phyloP scores from a whole-genome alignment of 2,329 filamentous ascomycete species.

The Fusarium sp. region DNA sequence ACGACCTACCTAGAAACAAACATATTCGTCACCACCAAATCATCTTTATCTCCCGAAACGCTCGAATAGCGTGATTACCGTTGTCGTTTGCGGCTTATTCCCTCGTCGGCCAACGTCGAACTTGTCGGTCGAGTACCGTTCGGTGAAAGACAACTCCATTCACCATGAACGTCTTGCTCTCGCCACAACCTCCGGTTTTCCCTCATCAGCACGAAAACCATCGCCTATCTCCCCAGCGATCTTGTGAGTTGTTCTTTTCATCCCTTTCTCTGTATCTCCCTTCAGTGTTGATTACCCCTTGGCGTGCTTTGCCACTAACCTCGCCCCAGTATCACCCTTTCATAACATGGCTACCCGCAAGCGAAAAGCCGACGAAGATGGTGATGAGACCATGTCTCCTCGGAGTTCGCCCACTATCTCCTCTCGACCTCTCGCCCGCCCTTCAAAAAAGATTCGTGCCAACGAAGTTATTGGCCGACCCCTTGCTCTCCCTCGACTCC shows the following conservation, averaged over 20 bases:
- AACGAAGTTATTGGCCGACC: conserved; percentile 73
- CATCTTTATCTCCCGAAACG: not conserved
- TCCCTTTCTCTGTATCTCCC: not conserved
- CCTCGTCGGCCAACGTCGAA: conserved; percentile 22
- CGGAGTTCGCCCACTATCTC: conserved; percentile 81
- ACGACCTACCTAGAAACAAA: not conserved
- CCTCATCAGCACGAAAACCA: conserved; percentile 67
- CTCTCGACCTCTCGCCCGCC: conserved; percentile 73
- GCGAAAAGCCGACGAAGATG: conserved; percentile 86
- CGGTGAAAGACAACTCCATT: conserved; percentile 10
- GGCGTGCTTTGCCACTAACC: conserved; percentile 35
- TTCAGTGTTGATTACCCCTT: not conserved
- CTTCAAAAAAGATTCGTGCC: conserved; percentile 70
- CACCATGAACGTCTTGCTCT: conserved; percentile 72
- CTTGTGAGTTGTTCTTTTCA: conserved; percentile 57
- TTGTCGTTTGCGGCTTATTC: conserved; percentile 21
- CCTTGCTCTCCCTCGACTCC: conserved; percentile 73
- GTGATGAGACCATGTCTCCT: conserved; percentile 90
- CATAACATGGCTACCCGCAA: conserved; percentile 72
- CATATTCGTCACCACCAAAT: not conserved
- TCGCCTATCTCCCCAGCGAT: conserved; percentile 65
- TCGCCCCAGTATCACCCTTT: conserved; percentile 54
- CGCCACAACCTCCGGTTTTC: conserved; percentile 69
- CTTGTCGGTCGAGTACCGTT: conserved; percentile 8
- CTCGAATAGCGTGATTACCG: not conserved